Evolutionary conservation across 2,329 filamentous ascomycete genomes (phyloP).

Genomic region (Ascochyta pisi): DNA sequence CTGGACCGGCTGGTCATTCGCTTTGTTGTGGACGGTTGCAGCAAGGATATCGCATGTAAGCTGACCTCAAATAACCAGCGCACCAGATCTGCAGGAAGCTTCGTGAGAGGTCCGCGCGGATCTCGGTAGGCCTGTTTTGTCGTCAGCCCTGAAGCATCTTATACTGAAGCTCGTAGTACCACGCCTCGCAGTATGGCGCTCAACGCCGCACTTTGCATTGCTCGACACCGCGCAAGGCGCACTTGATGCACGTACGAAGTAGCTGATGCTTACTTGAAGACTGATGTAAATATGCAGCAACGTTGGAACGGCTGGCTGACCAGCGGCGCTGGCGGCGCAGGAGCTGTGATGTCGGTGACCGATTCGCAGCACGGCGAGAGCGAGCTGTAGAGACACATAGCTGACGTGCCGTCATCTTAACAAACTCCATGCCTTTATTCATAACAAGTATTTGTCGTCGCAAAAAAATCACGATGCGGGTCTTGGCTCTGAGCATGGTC

Average conservation of each 20-base stretch:
- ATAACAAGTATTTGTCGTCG: constrained; percentile 33
- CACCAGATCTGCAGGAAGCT: constrained; percentile 43
- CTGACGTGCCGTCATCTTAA: background rate
- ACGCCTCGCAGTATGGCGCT: constrained; percentile 4
- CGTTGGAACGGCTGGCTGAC: constrained; percentile 24
- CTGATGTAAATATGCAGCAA: constrained; percentile 19
- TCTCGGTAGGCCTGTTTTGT: constrained; percentile 38
- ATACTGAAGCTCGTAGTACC: constrained; percentile 16
- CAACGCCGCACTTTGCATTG: constrained; percentile 6
- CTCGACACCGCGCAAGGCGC: constrained; percentile 5
- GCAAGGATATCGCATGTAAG: constrained; percentile 48
- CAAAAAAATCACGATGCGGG: constrained; percentile 20
- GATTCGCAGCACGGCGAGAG: constrained; percentile 4
- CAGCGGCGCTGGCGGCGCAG: constrained; percentile 19
- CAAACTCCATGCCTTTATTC: background rate
- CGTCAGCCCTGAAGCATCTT: constrained; percentile 33
- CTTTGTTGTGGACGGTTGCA: constrained; percentile 40
- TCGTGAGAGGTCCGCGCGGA: constrained; percentile 40
- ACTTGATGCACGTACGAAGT: constrained; percentile 10
- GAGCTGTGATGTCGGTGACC: constrained; percentile 7
- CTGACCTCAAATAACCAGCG: constrained; percentile 45
- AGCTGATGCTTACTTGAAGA: constrained; percentile 31
- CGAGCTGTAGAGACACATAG: constrained; percentile 2
- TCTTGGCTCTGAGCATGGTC: constrained; percentile 34
- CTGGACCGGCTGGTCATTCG: constrained; percentile 45